phyloP scores from a whole-genome alignment of 306 rosid genomes.

The Quercus agrifolia region DNA sequence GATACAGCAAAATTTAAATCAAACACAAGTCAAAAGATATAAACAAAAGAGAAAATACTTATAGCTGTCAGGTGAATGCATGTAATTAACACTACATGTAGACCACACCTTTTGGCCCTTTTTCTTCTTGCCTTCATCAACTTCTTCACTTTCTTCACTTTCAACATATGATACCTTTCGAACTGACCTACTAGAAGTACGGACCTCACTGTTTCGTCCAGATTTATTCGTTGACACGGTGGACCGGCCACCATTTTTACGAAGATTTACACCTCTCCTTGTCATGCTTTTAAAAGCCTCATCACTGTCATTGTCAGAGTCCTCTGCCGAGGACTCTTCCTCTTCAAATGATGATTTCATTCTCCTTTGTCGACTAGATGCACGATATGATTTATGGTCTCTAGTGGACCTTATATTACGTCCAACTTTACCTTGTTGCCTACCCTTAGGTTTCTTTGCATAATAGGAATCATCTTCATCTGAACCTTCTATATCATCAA shows the following conservation, averaged over 20 bases:
- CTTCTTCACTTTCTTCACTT: slow-evolving; percentile 95
- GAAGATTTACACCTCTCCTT: slow-evolving; percentile 50
- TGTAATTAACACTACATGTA: slow-evolving; percentile 4
- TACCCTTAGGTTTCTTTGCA: slow-evolving; percentile 59
- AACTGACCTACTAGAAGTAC: slow-evolving; percentile 82
- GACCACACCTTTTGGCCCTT: slow-evolving; percentile 72
- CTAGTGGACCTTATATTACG: slow-evolving; percentile 46
- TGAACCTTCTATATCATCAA: slow-evolving; percentile 59
- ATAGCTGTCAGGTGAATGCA: slow-evolving; percentile 9
- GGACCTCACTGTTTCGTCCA: slow-evolving; percentile 66
- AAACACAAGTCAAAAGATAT: slow-evolving; percentile 10
- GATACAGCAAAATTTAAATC: background rate
- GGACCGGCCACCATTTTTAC: slow-evolving; percentile 57
- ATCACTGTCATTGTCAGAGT: slow-evolving; percentile 67
- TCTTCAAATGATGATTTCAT: slow-evolving; percentile 74
- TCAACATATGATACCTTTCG: slow-evolving; percentile 98
- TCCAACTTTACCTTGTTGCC: slow-evolving; percentile 56
- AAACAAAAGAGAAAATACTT: background rate
- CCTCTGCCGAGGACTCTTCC: slow-evolving; percentile 75
- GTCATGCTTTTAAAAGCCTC: slow-evolving; percentile 61
- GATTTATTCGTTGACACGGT: slow-evolving; percentile 39
- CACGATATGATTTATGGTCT: slow-evolving; percentile 54
- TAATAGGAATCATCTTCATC: slow-evolving; percentile 78
- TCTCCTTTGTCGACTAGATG: slow-evolving; percentile 63
- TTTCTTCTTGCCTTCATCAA: slow-evolving; percentile 90